phyloP scores from a whole-genome alignment of 345 rosid genomes.

The Salix udensis region DNA sequence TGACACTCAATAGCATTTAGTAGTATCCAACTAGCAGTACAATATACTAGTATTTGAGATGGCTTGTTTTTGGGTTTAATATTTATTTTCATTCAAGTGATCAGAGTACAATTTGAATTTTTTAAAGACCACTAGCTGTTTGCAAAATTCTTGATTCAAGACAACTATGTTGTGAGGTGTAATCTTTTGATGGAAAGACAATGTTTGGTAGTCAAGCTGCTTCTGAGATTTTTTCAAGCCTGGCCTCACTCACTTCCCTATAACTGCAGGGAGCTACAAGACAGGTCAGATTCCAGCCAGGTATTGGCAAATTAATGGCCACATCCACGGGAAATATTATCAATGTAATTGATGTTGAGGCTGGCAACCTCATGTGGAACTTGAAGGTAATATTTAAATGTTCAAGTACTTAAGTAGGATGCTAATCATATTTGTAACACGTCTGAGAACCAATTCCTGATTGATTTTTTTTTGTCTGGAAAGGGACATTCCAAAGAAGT shows the following conservation, averaged over 20 bases:
- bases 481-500: constrained; percentile 32
- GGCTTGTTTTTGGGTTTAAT: neutral
- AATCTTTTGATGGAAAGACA: neutral
- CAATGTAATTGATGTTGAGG: constrained; percentile 29
- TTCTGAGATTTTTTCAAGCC: neutral
- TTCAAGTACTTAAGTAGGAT: neutral
- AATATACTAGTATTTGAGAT: neutral
- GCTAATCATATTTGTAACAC: neutral
- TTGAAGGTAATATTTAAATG: constrained; percentile 19
- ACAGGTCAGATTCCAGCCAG: constrained; percentile 34
- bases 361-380: constrained; percentile 5
- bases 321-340: constrained; percentile 21
- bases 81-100: neutral
- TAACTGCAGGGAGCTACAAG: constrained; percentile 26
- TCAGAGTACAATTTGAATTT: neutral
- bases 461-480: neutral
- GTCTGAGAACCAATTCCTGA: neutral
- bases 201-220: neutral
- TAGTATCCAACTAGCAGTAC: neutral
- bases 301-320: constrained; percentile 21
- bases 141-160: neutral
- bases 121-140: too few species aligned
- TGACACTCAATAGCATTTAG: neutral
- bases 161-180: neutral
- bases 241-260: neutral